Evolutionary conservation across 768 basidiomycete genomes (phyloP).

Genomic region (Serendipita sp.): DNA sequence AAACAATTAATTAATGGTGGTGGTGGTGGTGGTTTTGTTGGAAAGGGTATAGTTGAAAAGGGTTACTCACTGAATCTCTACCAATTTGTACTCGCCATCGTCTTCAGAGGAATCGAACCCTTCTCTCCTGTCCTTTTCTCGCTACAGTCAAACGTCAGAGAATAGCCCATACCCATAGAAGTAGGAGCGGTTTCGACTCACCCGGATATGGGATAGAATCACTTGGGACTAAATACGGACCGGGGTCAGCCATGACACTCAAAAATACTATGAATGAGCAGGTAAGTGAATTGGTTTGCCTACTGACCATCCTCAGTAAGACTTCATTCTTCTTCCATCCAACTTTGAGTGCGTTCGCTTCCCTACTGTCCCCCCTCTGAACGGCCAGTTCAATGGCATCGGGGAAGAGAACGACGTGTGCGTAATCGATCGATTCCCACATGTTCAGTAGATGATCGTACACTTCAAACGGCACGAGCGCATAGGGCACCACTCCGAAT

Average conservation of each 20-base stretch:
- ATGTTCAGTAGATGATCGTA: background rate
- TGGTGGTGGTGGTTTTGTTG: too few species aligned
- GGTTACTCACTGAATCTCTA: background rate
- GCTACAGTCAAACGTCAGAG: too few species aligned
- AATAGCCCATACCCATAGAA: too few species aligned
- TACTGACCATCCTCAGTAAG: background rate
- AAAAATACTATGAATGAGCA: background rate
- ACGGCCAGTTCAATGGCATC: background rate
- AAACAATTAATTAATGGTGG: too few species aligned
- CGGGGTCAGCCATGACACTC: background rate
- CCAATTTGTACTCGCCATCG: background rate
- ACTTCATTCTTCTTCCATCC: background rate
- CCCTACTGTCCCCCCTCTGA: background rate
- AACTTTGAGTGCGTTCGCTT: background rate
- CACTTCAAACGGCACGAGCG: background rate
- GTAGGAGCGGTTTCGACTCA: background rate
- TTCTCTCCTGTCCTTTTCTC: too few species aligned
- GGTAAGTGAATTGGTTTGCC: background rate
- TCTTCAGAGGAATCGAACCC: too few species aligned
- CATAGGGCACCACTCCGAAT: too few species aligned
- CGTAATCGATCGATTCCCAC: conserved; percentile 5
- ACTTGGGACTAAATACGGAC: background rate
- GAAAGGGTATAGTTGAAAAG: background rate
- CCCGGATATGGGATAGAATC: background rate
- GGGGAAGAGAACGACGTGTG: background rate